Percentiles rank a stretch among this genome's conserved stretches.
Conservation (phyloP, 306 rosid species). For the Ammopiptanthus mongolicus region DNA sequence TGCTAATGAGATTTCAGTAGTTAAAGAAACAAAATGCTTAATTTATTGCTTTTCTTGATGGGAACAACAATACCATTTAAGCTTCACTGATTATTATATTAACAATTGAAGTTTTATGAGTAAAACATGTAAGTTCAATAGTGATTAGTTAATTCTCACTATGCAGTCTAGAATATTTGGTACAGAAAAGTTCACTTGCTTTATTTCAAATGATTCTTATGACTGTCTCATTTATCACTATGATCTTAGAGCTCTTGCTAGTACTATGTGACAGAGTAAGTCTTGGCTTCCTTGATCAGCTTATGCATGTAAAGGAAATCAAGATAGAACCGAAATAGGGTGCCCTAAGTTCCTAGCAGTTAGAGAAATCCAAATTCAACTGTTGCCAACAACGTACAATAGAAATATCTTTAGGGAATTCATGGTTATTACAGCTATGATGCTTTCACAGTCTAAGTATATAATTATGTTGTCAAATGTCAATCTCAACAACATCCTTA, state of each 20-base stretch:
- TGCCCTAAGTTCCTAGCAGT: constrained; percentile 2
- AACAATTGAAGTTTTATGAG: neutral
- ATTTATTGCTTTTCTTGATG: neutral
- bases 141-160: neutral
- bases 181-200: neutral
- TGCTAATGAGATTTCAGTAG: neutral
- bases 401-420: neutral
- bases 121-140: neutral
- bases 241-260: neutral
- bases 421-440: neutral
- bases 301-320: neutral
- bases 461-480: constrained; percentile 12
- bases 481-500: neutral
- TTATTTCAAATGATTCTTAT: neutral
- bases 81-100: neutral
- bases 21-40: neutral
- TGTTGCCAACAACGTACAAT: constrained; percentile 4
- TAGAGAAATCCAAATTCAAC: neutral
- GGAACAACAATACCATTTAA: neutral
- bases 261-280: neutral
- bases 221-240: neutral
- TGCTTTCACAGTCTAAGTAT: neutral
- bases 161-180: constrained; percentile 4
- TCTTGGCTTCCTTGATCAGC: constrained; percentile 8
- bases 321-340: neutral